Evolutionary conservation across 208 protist genomes (phyloP), one percentile per base, ranked within the genome.

Genomic region (Wallacemonas sp.): DNA sequence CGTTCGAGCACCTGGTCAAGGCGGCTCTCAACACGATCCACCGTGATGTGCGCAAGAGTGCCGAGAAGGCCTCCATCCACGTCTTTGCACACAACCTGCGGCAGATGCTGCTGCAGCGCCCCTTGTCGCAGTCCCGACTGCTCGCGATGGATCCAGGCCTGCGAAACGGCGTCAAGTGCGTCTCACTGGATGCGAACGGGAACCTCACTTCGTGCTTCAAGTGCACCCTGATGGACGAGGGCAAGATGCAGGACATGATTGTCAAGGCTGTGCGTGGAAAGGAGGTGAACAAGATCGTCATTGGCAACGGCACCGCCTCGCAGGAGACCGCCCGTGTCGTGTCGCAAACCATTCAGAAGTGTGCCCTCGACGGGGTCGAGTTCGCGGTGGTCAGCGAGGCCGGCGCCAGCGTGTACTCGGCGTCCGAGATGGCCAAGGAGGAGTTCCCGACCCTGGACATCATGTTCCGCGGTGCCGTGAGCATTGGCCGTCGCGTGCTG

Each of bases 71-170:
- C 62, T 83, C 87, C 14, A 84, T 94, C 19, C 62, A 63, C 1
- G 90, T 96, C 16, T 96, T 96, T 68, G 80, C 83, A 19, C 79
- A 86, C 67, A 93, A 89, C 39, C 69, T 93, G 56, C 82, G 81
- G 17, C 80, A 93, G 56, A 84, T 94, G 77, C 77, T 94, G 55
- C 74, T 94, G 34, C 87, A 92, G 66, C 78, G 85, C 17, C 90
- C 90, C 9, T 65, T 92, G 27, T 49, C 77, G 16, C 67, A 80
- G 44, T 80, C 83, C 1, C 81, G 84, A 27, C 43, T 96, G 19
- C 76, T 96, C 21, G 87, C 87, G 21, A 92, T 96, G 85, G 90
- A 96, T 72, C 90, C 90, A 11, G 90, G 90, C 5, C 57, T 93
- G 34, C 64, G 54, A 23, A 80, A 94, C 66, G 90, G 90, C 34